Evolutionary conservation across 2,329 filamentous ascomycete genomes (phyloP).

Genomic region (Aspergillus luchuensis): DNA sequence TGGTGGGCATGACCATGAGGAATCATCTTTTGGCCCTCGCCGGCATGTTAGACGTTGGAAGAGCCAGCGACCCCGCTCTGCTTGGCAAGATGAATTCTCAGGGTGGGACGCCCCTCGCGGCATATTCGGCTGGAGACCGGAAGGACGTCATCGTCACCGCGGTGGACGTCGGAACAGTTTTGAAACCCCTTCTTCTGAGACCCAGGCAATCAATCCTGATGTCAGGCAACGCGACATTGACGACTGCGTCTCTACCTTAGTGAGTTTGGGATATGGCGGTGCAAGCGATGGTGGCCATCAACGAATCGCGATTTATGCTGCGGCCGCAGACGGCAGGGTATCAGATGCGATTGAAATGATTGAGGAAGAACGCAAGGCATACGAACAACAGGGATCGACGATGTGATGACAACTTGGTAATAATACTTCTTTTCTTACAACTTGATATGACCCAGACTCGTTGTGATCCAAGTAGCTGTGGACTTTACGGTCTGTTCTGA

Average conservation of each 20-base stretch:
- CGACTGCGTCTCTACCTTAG: conserved; percentile 43
- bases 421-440: conserved; percentile 5
- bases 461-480: conserved; percentile 1
- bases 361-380: conserved; percentile 50
- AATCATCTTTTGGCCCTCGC: background rate
- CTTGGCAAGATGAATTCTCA: background rate
- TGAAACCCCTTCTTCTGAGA: background rate
- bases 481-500: background rate
- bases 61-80: conserved; percentile 9
- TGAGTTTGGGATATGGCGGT: conserved; percentile 45
- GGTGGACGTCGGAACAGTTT: background rate
- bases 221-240: conserved; percentile 28
- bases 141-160: background rate
- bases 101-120: background rate
- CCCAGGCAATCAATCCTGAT: background rate
- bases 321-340: conserved; percentile 46
- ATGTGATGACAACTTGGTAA: conserved; percentile 12
- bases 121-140: background rate
- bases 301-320: conserved; percentile 48
- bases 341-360: conserved; percentile 54
- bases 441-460: conserved; percentile 1
- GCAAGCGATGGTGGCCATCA: conserved; percentile 37
- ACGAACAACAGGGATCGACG: conserved; percentile 31
- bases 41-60: background rate
- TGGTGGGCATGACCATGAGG: background rate